Conservation (phyloP, 495 filamentous ascomycete genomes). For the Penicillium soppii region DNA sequence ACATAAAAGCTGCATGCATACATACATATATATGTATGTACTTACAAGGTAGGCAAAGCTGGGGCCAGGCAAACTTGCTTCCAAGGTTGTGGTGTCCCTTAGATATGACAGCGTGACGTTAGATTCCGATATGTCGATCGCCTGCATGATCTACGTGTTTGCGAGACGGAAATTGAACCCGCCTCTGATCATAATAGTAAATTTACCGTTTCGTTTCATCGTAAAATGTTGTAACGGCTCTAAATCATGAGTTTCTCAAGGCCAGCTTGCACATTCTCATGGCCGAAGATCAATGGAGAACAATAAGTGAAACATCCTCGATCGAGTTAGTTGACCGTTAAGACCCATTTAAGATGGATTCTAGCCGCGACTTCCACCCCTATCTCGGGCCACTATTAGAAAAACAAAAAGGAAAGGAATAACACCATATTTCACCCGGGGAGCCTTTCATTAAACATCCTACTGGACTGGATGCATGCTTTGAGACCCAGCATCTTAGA, state of each 20-base stretch:
- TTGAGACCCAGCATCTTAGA: slow-evolving; percentile 4
- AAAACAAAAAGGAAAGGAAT: neutral
- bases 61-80: neutral
- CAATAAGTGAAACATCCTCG: neutral
- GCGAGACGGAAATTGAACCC: neutral
- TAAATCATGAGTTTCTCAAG: neutral
- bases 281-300: neutral
- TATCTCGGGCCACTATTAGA: slow-evolving; percentile 1
- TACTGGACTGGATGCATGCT: neutral
- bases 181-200: no score
- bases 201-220: neutral
- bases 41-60: neutral
- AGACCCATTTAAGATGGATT: slow-evolving; percentile 8
- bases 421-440: neutral
- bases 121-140: neutral
- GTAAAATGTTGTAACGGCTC: no score
- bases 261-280: neutral
- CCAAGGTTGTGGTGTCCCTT: no score
- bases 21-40: neutral
- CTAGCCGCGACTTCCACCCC: neutral
- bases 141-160: neutral
- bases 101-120: neutral
- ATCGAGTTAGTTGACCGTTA: slow-evolving; percentile 24
- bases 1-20: neutral
- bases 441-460: neutral